A percentile compares a stretch with the other conserved stretches of the same genome.
Evolutionary conservation across 2,329 filamentous ascomycete genomes (phyloP).

Genomic region (Neocucurbitaria cava): DNA sequence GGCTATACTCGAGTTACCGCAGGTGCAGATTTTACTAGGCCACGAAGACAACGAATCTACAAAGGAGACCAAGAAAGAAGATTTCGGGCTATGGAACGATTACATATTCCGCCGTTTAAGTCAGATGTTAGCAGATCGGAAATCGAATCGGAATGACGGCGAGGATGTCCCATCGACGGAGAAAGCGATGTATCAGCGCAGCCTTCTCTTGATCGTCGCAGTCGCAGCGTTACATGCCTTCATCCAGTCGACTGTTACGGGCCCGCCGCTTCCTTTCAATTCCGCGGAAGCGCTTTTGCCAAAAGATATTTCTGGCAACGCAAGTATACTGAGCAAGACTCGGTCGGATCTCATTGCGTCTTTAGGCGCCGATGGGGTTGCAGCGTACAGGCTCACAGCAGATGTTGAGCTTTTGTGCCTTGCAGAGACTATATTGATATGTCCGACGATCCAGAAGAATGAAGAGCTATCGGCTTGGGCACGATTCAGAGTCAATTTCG

Average conservation of each 20-base stretch:
- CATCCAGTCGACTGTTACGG: conserved; percentile 86
- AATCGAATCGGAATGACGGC: conserved; percentile 36
- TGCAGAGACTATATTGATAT: conserved; percentile 67
- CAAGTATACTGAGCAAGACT: conserved; percentile 43
- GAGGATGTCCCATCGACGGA: conserved; percentile 31
- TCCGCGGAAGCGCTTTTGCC: conserved; percentile 60
- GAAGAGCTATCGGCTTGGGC: conserved; percentile 64
- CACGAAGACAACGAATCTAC: conserved; percentile 44
- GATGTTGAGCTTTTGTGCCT: conserved; percentile 83
- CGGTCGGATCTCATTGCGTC: conserved; percentile 68
- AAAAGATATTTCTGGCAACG: conserved; percentile 50
- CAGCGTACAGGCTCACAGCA: conserved; percentile 83
- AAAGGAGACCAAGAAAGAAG: conserved; percentile 35
- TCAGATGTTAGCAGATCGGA: conserved; percentile 43
- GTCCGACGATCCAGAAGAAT: conserved; percentile 55
- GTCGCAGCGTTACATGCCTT: conserved; percentile 78
- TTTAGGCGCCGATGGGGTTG: conserved; percentile 82
- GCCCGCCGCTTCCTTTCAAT: conserved; percentile 74
- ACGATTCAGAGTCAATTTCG: conserved; percentile 74
- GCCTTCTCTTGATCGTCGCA: conserved; percentile 63
- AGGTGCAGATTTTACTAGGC: conserved; percentile 52
- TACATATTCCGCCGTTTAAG: conserved; percentile 54
- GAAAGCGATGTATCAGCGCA: conserved; percentile 49
- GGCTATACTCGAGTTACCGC: conserved; percentile 46
- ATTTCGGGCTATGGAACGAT: conserved; percentile 54